Evolutionary conservation across 139 green algal species (phyloP).

Genomic region (Micromonas pusilla): DNA sequence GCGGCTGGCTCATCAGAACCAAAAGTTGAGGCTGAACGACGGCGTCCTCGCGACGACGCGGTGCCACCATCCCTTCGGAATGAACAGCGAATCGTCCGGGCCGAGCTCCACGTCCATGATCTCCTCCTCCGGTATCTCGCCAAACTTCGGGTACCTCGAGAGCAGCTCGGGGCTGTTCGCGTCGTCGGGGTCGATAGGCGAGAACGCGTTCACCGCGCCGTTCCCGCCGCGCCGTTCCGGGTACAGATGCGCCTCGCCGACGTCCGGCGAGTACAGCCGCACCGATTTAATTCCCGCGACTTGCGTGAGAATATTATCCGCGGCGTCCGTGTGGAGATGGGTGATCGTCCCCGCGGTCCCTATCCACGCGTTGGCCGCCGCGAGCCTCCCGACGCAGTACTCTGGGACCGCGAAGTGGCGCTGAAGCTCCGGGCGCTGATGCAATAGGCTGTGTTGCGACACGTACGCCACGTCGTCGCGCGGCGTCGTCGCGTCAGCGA

Average conservation of each 20-base stretch:
- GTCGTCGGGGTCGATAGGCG: not conserved
- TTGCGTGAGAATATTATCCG: not conserved
- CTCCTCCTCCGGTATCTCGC: not conserved
- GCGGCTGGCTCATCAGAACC: not conserved
- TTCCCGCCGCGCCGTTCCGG: not conserved
- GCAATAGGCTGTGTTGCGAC: not conserved
- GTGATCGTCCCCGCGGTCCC: not conserved
- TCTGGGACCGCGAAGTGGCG: not conserved
- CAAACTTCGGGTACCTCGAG: not conserved
- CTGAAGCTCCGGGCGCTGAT: not conserved
- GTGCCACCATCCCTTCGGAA: conserved; percentile 15
- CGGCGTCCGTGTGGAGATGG: not conserved
- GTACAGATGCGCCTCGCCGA: not conserved
- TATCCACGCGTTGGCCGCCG: conserved; percentile 7
- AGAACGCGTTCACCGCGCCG: not conserved
- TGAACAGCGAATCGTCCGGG: conserved; percentile 12
- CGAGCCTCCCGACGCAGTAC: not conserved
- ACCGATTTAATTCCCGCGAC: not conserved
- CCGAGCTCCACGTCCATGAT: not conserved
- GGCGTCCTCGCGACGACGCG: not conserved
- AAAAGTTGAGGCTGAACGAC: conserved; percentile 3
- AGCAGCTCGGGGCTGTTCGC: too few species aligned
- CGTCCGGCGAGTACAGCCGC: conserved; percentile 1
- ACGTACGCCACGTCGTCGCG: not conserved
- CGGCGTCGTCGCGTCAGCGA: too few species aligned